Conservation (phyloP, 495 filamentous ascomycete species). For the Penicillium macrosclerotiorum region DNA sequence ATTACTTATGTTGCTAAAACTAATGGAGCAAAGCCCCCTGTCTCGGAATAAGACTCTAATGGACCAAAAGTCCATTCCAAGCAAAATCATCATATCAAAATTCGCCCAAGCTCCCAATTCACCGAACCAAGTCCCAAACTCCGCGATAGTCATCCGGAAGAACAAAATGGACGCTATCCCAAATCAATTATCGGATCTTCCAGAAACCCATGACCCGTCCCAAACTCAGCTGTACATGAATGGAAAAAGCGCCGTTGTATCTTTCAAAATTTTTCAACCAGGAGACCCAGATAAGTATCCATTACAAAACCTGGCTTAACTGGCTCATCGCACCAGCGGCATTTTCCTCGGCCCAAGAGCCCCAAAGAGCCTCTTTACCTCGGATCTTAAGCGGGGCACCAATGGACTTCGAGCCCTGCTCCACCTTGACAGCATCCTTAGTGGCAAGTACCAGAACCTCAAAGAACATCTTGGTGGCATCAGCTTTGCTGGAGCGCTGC, state of each 20-base stretch:
- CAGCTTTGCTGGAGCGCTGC: conserved; percentile 68
- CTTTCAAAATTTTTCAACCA: conserved; percentile 19
- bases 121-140: conserved; percentile 22
- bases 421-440: conserved; percentile 97
- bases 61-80: conserved; percentile 8
- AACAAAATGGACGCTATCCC: conserved; percentile 17
- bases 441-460: conserved; percentile 93
- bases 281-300: too few relatives aligned
- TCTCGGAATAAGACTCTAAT: conserved; percentile 9
- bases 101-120: conserved; percentile 18
- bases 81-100: conserved; percentile 17
- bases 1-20: conserved; percentile 26
- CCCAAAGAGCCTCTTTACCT: conserved; percentile 90
- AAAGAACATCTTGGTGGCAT: conserved; percentile 99
- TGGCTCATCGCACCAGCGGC: conserved; percentile 55
- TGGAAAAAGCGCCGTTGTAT: conserved; percentile 22
- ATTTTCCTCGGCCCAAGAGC: conserved; percentile 87
- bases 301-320: conserved; percentile 27
- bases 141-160: conserved; percentile 17
- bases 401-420: conserved; percentile 72
- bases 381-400: conserved; percentile 76
- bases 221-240: conserved; percentile 37
- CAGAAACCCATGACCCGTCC: conserved; percentile 22
- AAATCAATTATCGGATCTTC: conserved; percentile 25
- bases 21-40: conserved; percentile 9